Evolutionary conservation across 345 rosid species (phyloP).

Genomic region (Arabis alpina): DNA sequence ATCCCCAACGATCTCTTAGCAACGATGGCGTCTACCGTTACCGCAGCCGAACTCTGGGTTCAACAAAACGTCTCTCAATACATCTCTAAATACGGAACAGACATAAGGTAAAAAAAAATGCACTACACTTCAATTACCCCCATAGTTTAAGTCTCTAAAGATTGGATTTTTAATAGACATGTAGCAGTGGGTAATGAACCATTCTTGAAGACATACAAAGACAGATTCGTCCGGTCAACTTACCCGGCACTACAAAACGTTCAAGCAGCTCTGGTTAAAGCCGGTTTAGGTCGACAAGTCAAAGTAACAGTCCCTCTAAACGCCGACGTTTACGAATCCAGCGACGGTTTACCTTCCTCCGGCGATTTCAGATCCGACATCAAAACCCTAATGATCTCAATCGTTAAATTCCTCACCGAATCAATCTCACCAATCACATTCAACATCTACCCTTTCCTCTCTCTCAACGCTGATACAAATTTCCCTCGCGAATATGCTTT

Average conservation of each 20-base stretch:
- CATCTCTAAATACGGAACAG: conserved; percentile 61
- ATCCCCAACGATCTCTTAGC: conserved; percentile 82
- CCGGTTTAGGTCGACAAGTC: conserved; percentile 71
- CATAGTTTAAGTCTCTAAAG: neutral
- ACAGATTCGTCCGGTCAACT: conserved; percentile 55
- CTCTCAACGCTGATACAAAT: conserved; percentile 71
- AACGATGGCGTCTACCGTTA: conserved; percentile 60
- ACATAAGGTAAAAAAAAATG: conserved; percentile 57
- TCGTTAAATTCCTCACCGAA: conserved; percentile 65
- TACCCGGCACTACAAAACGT: conserved; percentile 86
- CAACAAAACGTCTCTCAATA: conserved; percentile 69
- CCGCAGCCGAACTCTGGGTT: conserved; percentile 70
- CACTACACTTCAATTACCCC: neutral
- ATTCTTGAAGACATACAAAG: conserved; percentile 70
- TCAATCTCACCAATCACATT: conserved; percentile 62
- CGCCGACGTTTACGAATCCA: conserved; percentile 75
- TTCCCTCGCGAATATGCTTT: conserved; percentile 85
- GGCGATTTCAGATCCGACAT: conserved; percentile 81
- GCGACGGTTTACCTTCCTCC: conserved; percentile 67
- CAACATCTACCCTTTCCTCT: conserved; percentile 94
- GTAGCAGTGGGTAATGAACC: conserved; percentile 97
- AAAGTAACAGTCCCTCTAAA: conserved; percentile 86
- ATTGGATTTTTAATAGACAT: conserved; percentile 15
- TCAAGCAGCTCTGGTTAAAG: conserved; percentile 89
- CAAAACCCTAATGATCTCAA: conserved; percentile 60